phyloP scores from a whole-genome alignment of 768 basidiomycete species.

The Collybiopsis luxurians region DNA sequence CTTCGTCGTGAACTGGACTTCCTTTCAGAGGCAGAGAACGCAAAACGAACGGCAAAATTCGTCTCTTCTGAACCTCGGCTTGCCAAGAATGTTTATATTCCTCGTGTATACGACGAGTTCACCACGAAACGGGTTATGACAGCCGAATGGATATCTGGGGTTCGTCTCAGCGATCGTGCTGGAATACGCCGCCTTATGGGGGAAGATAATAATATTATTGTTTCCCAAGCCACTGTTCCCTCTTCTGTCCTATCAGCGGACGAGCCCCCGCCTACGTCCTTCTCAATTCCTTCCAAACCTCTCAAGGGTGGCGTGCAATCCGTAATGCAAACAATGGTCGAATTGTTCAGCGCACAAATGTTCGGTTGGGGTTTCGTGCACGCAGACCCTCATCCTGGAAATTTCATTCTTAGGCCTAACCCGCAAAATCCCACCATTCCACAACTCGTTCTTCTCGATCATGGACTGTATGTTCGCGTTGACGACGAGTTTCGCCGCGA shows the following conservation, averaged over 20 bases:
- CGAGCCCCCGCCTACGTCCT: constrained; percentile 15
- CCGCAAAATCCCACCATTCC: constrained; percentile 41
- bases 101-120: constrained; percentile 59
- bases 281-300: constrained; percentile 29
- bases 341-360: constrained; percentile 85
- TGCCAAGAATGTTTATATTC: constrained; percentile 71
- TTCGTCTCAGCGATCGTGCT: constrained; percentile 64
- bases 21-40: constrained; percentile 74
- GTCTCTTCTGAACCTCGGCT: constrained; percentile 71
- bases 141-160: constrained; percentile 83
- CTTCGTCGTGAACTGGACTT: constrained; percentile 85
- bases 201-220: constrained; percentile 21
- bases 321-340: constrained; percentile 85
- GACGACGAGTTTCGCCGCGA: constrained; percentile 62
- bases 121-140: constrained; percentile 79
- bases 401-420: constrained; percentile 69
- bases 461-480: constrained; percentile 78
- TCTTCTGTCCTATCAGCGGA: constrained; percentile 1
- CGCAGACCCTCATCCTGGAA: constrained; percentile 76
- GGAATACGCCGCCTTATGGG: constrained; percentile 61
- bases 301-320: constrained; percentile 59
- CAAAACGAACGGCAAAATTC: constrained; percentile 63
- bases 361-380: constrained; percentile 92
- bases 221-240: constrained; percentile 7
- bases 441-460: constrained; percentile 85